These are phyloP conservation scores for Euptelea pleiosperma DNA, from an alignment of 164 flowering plant genomes.

Conservation along the genomic window DNA sequence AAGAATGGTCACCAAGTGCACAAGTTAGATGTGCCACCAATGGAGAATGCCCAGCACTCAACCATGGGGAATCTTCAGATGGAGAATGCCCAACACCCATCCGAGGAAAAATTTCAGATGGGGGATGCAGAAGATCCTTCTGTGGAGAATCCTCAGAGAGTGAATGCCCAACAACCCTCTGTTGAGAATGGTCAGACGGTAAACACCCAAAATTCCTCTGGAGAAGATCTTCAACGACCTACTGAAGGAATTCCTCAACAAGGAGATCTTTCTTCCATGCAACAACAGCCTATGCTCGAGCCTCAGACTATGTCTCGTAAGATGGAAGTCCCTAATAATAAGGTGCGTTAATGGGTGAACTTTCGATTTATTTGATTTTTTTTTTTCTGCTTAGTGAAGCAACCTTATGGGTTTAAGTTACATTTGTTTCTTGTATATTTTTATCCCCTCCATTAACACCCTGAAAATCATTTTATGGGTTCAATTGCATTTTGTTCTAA, in stretches of 20 bases:
- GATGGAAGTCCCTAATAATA: constrained; percentile 86
- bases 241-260: constrained; percentile 22
- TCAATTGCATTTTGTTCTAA: no score
- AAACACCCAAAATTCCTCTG: constrained; percentile 20
- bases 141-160: constrained; percentile 10
- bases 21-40: no score
- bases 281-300: constrained; percentile 25
- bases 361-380: not conserved
- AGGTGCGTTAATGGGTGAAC: constrained; percentile 53
- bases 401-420: not conserved
- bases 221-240: constrained; percentile 24
- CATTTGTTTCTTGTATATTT: not conserved
- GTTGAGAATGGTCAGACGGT: no score
- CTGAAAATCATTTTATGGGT: no score
- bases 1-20: constrained; percentile 51
- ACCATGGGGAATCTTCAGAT: constrained; percentile 3
- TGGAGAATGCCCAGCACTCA: constrained; percentile 21
- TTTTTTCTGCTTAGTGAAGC: not conserved
- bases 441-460: not conserved
- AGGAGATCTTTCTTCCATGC: constrained; percentile 27
- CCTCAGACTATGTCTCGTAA: constrained; percentile 43
- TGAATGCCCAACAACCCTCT: no score
- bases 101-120: constrained; percentile 15
- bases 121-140: constrained; percentile 10
- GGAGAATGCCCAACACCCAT: constrained; percentile 16